phyloP scores from a whole-genome alignment of 768 basidiomycete species.

The Chalciporus sphaerocephalus region DNA sequence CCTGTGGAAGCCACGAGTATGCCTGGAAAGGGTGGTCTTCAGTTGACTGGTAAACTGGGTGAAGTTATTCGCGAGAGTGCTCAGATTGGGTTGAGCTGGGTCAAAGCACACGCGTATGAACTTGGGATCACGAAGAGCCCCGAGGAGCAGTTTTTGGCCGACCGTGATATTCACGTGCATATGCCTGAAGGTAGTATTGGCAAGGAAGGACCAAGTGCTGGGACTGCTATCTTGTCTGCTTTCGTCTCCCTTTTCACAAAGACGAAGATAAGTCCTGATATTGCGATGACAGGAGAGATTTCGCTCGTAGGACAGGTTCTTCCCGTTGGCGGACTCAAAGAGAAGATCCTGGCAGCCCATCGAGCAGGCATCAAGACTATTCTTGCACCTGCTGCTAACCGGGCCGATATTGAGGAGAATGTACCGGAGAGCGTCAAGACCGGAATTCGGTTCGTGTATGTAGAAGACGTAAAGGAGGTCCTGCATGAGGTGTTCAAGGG shows the following conservation, averaged over 20 bases:
- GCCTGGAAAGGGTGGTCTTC: conserved; percentile 92
- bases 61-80: conserved; percentile 97
- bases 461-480: conserved; percentile 89
- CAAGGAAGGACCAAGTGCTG: conserved; percentile 95
- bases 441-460: conserved; percentile 92
- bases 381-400: conserved; percentile 81
- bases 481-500: conserved; percentile 81
- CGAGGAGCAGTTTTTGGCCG: conserved; percentile 75
- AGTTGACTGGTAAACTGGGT: conserved; percentile 94
- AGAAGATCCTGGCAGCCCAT: conserved; percentile 95
- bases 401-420: conserved; percentile 95
- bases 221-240: conserved; percentile 88
- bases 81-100: conserved; percentile 91
- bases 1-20: conserved; percentile 95
- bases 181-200: conserved; percentile 95
- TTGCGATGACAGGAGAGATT: conserved; percentile 98
- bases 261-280: conserved; percentile 78
- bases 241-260: conserved; percentile 90
- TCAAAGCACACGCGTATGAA: conserved; percentile 84
- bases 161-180: conserved; percentile 90
- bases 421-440: conserved; percentile 94
- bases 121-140: conserved; percentile 76
- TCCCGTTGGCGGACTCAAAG: conserved; percentile 93
- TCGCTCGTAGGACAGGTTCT: conserved; percentile 94
- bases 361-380: conserved; percentile 94